A percentile compares a stretch with the other conserved stretches of the same genome.
These are phyloP conservation scores for Talaromyces sp. DNA, from an alignment of 2,329 filamentous ascomycete genomes.

Conservation along the genomic window DNA sequence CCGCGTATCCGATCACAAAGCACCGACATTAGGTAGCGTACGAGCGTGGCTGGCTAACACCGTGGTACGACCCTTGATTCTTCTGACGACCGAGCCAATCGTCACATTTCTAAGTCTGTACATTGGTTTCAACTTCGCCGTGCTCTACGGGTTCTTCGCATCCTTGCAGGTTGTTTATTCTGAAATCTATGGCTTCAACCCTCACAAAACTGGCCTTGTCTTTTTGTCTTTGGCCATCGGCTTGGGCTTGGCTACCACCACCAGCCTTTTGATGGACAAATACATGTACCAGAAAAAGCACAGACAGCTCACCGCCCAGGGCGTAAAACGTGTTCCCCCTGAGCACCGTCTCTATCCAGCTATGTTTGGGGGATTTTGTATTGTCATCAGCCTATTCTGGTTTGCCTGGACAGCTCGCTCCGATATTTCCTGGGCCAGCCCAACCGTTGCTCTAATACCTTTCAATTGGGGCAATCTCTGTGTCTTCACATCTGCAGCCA, in stretches of 20 bases:
- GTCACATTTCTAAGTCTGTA: constrained; percentile 62
- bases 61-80: constrained; percentile 50
- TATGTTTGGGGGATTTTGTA: constrained; percentile 15
- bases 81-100: constrained; percentile 63
- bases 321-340: constrained; percentile 6
- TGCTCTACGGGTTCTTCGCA: constrained; percentile 78
- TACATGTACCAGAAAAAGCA: constrained; percentile 7
- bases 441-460: background rate
- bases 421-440: background rate
- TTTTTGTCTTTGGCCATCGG: constrained; percentile 75
- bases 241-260: constrained; percentile 39
- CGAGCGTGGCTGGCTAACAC: constrained; percentile 18
- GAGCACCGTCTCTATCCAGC: constrained; percentile 16
- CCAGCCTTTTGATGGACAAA: constrained; percentile 17
- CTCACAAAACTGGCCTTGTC: constrained; percentile 63
- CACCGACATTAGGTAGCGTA: background rate
- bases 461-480: background rate
- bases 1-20: background rate
- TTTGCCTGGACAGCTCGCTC: background rate
- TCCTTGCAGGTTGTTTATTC: constrained; percentile 73
- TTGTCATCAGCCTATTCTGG: constrained; percentile 15
- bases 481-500: background rate
- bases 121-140: constrained; percentile 67
- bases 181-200: constrained; percentile 43
- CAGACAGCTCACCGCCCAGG: background rate